Percentiles rank a stretch among this genome's conserved stretches.
Conservation (phyloP, 495 filamentous ascomycete species). For the Penicillium angulare region DNA sequence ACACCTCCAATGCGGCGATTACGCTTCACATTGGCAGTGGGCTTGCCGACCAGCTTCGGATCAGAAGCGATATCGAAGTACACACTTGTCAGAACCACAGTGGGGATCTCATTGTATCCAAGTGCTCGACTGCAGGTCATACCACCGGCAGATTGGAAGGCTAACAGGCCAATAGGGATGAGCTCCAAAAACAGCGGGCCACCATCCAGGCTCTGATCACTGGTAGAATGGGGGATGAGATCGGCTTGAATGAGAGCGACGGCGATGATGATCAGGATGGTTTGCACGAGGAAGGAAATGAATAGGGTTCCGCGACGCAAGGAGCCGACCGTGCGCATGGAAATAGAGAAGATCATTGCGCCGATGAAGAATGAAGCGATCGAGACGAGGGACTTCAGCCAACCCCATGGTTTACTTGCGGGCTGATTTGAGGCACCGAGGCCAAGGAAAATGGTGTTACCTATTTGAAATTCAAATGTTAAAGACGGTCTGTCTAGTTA, state of each 20-base stretch:
- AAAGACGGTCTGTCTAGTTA: too few relatives aligned
- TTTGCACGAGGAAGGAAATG: conserved; percentile 58
- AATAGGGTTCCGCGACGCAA: conserved; percentile 53
- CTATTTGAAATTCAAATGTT: conserved; percentile 22
- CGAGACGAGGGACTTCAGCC: conserved; percentile 63
- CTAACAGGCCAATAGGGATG: conserved; percentile 61
- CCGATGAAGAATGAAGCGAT: conserved; percentile 57
- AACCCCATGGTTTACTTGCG: conserved; percentile 52
- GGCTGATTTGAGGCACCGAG: conserved; percentile 58
- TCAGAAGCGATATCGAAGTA: conserved; percentile 67
- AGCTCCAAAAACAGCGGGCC: conserved; percentile 46
- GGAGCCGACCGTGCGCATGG: conserved; percentile 34
- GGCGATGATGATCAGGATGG: conserved; percentile 53
- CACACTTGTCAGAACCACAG: conserved; percentile 69
- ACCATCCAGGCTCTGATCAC: conserved; percentile 21
- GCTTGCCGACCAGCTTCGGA: conserved; percentile 46
- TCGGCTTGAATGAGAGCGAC: conserved; percentile 55
- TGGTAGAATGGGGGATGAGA: conserved; percentile 43
- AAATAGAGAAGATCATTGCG: conserved; percentile 45
- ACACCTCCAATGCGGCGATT: conserved; percentile 61
- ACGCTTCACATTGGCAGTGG: conserved; percentile 58
- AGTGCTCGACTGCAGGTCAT: conserved; percentile 64
- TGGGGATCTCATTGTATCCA: conserved; percentile 68
- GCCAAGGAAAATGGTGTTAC: conserved; percentile 67
- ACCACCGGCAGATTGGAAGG: conserved; percentile 69